These are phyloP conservation scores for Colletotrichum cordylinicola DNA, from an alignment of 2,329 filamentous ascomycete genomes.

Conservation along the genomic window DNA sequence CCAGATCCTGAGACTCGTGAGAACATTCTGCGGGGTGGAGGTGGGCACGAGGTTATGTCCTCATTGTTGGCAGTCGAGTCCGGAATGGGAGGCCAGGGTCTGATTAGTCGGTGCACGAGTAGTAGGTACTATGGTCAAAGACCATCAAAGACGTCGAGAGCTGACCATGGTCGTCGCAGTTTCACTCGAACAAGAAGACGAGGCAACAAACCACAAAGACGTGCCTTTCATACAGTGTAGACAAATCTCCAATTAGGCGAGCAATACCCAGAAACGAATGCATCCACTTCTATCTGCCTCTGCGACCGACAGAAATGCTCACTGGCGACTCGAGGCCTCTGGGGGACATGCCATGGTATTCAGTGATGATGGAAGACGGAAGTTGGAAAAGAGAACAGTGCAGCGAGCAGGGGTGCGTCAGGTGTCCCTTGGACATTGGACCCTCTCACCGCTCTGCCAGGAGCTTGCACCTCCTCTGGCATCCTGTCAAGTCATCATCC, in stretches of 20 bases:
- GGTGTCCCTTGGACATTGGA: neutral
- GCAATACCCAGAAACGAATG: neutral
- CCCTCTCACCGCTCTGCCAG: neutral
- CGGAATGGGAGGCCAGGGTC: neutral
- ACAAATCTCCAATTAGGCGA: neutral
- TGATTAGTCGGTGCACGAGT: neutral
- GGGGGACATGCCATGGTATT: neutral
- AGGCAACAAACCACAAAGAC: neutral
- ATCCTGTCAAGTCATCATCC: neutral
- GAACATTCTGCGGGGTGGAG: neutral
- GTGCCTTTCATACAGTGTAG: neutral
- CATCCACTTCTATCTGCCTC: neutral
- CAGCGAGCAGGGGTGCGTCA: neutral
- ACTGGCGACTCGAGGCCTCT: accelerated
- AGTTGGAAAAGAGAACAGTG: neutral
- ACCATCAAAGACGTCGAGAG: neutral
- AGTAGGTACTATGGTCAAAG: neutral
- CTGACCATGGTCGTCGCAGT: neutral
- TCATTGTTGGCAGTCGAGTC: neutral
- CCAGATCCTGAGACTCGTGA: neutral
- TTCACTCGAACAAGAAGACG: neutral
- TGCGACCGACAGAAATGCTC: neutral
- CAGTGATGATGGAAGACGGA: neutral
- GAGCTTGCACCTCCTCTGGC: neutral
- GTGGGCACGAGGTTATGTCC: neutral